Base-by-base conservation (phyloP, 169 alveolate genomes). In the Cystoisospora suis region DNA sequence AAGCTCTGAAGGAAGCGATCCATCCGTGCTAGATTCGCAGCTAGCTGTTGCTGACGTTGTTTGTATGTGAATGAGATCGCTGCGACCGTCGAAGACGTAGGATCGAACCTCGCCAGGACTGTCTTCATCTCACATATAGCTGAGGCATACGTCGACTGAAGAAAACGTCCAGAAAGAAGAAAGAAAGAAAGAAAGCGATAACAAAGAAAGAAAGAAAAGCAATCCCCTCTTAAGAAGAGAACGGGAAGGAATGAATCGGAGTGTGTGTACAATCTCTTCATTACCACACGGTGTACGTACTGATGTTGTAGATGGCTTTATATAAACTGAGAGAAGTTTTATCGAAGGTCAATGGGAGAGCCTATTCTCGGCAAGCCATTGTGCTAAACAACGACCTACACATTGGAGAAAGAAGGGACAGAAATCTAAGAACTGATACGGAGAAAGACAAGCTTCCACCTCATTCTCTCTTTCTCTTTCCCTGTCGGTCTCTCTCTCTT, bases 71-170 rank as follows among this genome's bases (percentile, higher is more conserved):
- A 34, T 27, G 83, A 32, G 56, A 72, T 40, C 7, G 83, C 36
- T 34, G 83, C 83, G 83, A 72, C 83, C 3, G 83, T 72, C 1
- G 83, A n/a, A 40, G 83, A 72, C 23, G 83, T 72, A 46, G 83
- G 42, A 9, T 72, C 83, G 27, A 38, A 72, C 56, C 32, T 38
- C 27, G 83, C 45, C 15, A 40, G 34, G 34, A 38, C 34, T n/a
- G 7, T 23, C 56, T 72, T 72, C 83, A 72, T 34, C 27, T 72
- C 83, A 3, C 49, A 9, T 53, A 72, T 3, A 34, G 53, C 56
- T 29, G 83, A 4, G 27, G 83, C 17, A 9, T 72, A 40, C 3
- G 83, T 34, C 32, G 83, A 46, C 83, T 72, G 29, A 3, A 69
- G 42, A 27, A 32, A 46, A 17, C 42, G 53, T 12, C 9, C 38